Percentiles rank a stretch among this genome's conserved stretches.
Conservation (phyloP, 2,329 filamentous ascomycete species). For the Arthrobotrys megalospora region DNA sequence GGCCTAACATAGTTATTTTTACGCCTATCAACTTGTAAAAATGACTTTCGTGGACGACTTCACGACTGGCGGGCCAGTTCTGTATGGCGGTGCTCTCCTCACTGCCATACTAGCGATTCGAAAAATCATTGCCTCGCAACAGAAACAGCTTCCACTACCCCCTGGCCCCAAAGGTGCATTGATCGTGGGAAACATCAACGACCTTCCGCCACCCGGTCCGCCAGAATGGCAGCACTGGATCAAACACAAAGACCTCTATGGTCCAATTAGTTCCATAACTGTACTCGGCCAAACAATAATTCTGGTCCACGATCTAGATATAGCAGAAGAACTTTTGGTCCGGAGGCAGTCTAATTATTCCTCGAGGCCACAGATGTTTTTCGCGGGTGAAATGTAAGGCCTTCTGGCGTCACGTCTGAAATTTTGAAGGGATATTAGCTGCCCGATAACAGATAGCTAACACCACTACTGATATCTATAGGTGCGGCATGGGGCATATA, state of each 20-base stretch:
- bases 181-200: conserved; percentile 39
- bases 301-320: conserved; percentile 67
- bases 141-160: conserved; percentile 34
- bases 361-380: conserved; percentile 66
- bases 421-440: neutral
- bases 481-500: conserved; percentile 68
- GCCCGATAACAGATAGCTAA: conserved; percentile 12
- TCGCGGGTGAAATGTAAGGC: conserved; percentile 67
- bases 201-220: conserved; percentile 61
- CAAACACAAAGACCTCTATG: conserved; percentile 68
- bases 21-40: conserved; percentile 4
- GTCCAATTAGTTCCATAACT: conserved; percentile 67
- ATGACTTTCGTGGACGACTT: conserved; percentile 25
- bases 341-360: conserved; percentile 67
- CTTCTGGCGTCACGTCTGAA: neutral
- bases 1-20: conserved; percentile 13
- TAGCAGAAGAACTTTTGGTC: conserved; percentile 68
- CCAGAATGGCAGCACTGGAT: conserved; percentile 69
- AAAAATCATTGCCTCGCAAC: conserved; percentile 14
- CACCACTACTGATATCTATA: conserved; percentile 40
- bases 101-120: conserved; percentile 13
- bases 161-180: conserved; percentile 46
- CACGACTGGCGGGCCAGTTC: conserved; percentile 15
- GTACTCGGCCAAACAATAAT: conserved; percentile 68
- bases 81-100: conserved; percentile 40